phyloP scores from a whole-genome alignment of 305 asterid species.

The Fraxinus nigra region DNA sequence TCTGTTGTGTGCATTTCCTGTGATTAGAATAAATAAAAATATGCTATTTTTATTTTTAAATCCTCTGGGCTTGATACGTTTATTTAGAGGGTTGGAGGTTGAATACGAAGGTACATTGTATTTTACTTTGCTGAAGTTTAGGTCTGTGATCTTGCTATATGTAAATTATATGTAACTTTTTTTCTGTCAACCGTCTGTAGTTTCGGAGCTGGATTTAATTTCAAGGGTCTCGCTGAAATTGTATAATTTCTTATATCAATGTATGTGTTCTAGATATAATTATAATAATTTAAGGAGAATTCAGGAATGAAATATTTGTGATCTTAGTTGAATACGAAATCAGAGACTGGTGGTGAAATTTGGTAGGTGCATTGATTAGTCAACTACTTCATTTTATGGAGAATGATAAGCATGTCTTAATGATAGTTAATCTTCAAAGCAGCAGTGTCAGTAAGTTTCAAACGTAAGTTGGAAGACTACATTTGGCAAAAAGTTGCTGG shows the following conservation, averaged over 20 bases:
- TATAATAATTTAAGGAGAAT: conserved; percentile 1
- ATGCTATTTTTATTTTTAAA: neutral
- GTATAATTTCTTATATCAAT: neutral
- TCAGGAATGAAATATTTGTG: neutral
- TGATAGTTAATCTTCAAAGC: neutral
- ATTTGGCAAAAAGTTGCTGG: neutral
- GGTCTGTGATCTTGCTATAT: conserved; percentile 14
- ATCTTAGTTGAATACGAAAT: neutral
- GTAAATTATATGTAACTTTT: conserved; percentile 2
- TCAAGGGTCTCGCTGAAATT: neutral
- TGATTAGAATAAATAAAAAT: neutral
- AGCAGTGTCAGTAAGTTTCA: neutral
- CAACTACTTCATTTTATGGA: neutral
- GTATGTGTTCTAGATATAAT: conserved; percentile 7
- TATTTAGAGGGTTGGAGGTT: conserved; percentile 19
- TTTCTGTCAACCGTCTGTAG: conserved; percentile 9
- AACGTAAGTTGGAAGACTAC: neutral
- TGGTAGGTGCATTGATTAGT: conserved; percentile 11
- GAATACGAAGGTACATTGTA: conserved; percentile 37
- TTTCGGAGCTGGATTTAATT: neutral
- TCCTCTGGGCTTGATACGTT: neutral
- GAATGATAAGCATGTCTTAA: neutral
- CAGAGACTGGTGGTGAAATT: conserved; percentile 7
- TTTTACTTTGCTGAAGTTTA: conserved; percentile 14
- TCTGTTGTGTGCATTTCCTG: conserved; percentile 15